Base-by-base conservation (phyloP, 129 eudicot species). In the Lactuca saligna region DNA sequence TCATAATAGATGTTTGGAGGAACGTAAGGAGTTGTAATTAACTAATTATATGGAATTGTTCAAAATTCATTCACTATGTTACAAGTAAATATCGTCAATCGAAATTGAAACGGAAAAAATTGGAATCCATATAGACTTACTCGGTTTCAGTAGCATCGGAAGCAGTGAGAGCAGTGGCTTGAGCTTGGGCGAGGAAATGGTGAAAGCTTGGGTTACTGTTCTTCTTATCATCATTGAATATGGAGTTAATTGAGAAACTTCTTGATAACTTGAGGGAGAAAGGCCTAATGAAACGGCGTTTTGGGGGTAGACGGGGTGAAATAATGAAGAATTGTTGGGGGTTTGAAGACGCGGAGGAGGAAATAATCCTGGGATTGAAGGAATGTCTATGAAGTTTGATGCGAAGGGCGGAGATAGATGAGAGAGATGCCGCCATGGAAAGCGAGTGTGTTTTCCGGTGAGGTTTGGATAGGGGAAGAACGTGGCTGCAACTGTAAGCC, bases 141-240 rank as follows among this genome's bases (percentile, higher is more conserved):
- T 78, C 78, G 35, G 69, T 4, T 39, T 75, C 80, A 17, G 74
- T 29, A 37, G 73, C 8, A 39, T 83, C 82, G 10, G 81, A 72
- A 41, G 72, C 62, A 34, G 71, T 42, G 51, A 65, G 44, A 25
- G 82, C 72, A 16, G 86, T 39, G 8, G 80, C 80, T 70, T 80
- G 85, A 63, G 87, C 71, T 80, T 74, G 83, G 41, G 85, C 68
- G 50, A 75, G 57, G 66, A 86, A 86, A 46, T 78, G 82, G 32
- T 71, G 80, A 71, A 83, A 82, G 37, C 50, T 72, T 2, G 86
- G 88, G 32, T 65, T n/a, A 14, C 5, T 32, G 58, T 8, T 70
- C 35, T 58, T 70, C 13, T n/a, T 50, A 25, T 71, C 78, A 8
- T 65, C n/a, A 8, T 66, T 68, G 42, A 70, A 63, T 2, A 56